A percentile compares a stretch with the other conserved stretches of the same genome.
Evolutionary conservation across 1,139 yeast species (phyloP).

Genomic region (Pichia sp.): DNA sequence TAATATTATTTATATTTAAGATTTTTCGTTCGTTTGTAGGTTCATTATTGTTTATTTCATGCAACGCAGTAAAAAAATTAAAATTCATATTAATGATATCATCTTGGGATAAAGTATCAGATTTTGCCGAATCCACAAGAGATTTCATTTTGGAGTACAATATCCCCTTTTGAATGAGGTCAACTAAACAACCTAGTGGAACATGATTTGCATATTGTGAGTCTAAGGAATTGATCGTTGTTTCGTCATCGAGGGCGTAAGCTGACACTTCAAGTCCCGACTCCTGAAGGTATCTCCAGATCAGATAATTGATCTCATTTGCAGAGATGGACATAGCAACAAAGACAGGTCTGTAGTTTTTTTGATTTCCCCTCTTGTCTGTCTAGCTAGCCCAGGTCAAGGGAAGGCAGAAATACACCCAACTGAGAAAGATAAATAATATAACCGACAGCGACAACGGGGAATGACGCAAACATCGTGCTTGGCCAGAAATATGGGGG

Average conservation of each 20-base stretch:
- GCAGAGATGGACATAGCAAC: constrained; percentile 69
- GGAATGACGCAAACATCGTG: no score
- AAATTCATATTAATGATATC: constrained; percentile 26
- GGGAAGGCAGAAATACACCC: no score
- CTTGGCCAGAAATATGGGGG: no score
- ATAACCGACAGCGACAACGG: no score
- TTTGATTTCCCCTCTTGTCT: not conserved
- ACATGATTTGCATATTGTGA: constrained; percentile 41
- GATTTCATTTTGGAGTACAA: constrained; percentile 57
- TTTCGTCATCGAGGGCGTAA: constrained; percentile 72
- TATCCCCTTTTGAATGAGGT: constrained; percentile 79
- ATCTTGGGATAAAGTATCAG: constrained; percentile 19
- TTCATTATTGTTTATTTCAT: constrained; percentile 16
- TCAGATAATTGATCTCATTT: constrained; percentile 78
- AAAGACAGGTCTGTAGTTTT: not conserved
- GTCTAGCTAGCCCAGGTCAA: no score
- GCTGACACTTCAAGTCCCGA: constrained; percentile 78
- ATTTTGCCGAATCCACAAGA: constrained; percentile 27
- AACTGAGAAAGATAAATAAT: no score
- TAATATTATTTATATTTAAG: not conserved
- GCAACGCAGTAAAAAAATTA: constrained; percentile 27
- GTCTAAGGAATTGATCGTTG: constrained; percentile 58
- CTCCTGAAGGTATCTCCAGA: constrained; percentile 92
- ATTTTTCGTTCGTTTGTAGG: constrained; percentile 16
- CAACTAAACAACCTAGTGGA: constrained; percentile 72